Evolutionary conservation across 2,329 filamentous ascomycete species (phyloP), one percentile per base, ranked within the genome.

Genomic region (Chaetomiaceae sp.): DNA sequence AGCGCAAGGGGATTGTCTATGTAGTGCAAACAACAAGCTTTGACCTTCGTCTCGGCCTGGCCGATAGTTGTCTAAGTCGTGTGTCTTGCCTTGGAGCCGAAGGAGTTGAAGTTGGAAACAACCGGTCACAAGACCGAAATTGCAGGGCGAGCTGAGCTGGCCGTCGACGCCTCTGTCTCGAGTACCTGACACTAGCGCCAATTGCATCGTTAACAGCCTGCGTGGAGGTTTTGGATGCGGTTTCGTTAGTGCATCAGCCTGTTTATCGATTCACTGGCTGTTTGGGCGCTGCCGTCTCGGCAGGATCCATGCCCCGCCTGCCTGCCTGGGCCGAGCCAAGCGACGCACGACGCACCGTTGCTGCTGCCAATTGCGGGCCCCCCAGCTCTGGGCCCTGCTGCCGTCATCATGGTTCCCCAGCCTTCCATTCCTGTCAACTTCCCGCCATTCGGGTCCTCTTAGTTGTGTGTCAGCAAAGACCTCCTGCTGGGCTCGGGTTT

Each of bases 381-480:
- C 22, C 22, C 22, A 24, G 34, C 27, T 24, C 10, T 22, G 12
- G 27, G 36, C 24, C 17, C 8, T 32, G 51, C 41, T 52, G 52
- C 49, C 51, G 54, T 56, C 55, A 56, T 57, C 54, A 53, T 38
- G n/a, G 47, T 57, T 57, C 55, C 55, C 55, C 45, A 50, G 46
- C 52, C 50, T 57, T 57, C 55, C 47, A 56, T 53, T 42, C 45
- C 33, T n/a, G 36, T 54, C 53, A 51, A n/a, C n/a, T 45, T 51
- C 53, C 49, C 47, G 45, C 34, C 36, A 20, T 41, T 19, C n/a
- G n/a, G n/a, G 29, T 39, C 29, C 24, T 17, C 24, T n/a, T 24
- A 24, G 20, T 18, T 49, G 38, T 54, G 47, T 49, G 53, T 57
- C 53, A 57, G 55, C 55, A 49, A 17, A 39, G 9, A 24, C 6